Conservation (phyloP, 148 eudicot species). For the Vaccinium corymbosum region DNA sequence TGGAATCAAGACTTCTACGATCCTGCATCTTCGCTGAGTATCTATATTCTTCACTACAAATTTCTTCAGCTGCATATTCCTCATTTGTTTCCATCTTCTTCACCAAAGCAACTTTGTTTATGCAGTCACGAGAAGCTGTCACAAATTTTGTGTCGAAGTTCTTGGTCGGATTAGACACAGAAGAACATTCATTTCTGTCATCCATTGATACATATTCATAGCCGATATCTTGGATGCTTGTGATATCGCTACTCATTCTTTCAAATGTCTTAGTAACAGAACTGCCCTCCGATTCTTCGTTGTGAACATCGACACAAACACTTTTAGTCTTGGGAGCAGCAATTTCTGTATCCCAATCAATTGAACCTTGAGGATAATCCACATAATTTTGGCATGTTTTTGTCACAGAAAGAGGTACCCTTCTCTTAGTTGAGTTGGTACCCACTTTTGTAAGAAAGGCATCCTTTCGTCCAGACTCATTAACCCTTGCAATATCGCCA, state of each 20-base stretch:
- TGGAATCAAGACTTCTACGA: constrained; percentile 72
- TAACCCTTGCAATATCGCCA: constrained; percentile 45
- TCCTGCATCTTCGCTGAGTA: constrained; percentile 40
- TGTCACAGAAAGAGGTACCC: constrained; percentile 37
- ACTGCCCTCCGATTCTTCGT: constrained; percentile 64
- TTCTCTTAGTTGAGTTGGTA: constrained; percentile 34
- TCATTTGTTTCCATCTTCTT: constrained; percentile 34
- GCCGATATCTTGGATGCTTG: constrained; percentile 42
- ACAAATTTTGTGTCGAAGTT: constrained; percentile 42
- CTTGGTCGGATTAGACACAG: constrained; percentile 54
- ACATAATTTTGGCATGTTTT: constrained; percentile 35
- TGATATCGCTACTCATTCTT: constrained; percentile 42
- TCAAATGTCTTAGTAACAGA: constrained; percentile 53
- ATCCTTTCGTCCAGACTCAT: constrained; percentile 52
- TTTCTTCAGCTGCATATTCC: constrained; percentile 37
- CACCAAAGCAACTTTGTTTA: constrained; percentile 33
- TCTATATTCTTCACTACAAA: constrained; percentile 36
- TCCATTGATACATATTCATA: constrained; percentile 55
- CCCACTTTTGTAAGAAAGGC: constrained; percentile 34
- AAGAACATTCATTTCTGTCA: constrained; percentile 71
- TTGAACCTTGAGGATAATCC: constrained; percentile 35
- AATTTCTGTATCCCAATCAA: constrained; percentile 67
- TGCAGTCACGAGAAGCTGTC: constrained; percentile 30
- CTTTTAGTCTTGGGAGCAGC: constrained; percentile 51
- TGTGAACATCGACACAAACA: constrained; percentile 30